Evolutionary conservation across 306 rosid species (phyloP).

Genomic region (Dalbergia oliveri): DNA sequence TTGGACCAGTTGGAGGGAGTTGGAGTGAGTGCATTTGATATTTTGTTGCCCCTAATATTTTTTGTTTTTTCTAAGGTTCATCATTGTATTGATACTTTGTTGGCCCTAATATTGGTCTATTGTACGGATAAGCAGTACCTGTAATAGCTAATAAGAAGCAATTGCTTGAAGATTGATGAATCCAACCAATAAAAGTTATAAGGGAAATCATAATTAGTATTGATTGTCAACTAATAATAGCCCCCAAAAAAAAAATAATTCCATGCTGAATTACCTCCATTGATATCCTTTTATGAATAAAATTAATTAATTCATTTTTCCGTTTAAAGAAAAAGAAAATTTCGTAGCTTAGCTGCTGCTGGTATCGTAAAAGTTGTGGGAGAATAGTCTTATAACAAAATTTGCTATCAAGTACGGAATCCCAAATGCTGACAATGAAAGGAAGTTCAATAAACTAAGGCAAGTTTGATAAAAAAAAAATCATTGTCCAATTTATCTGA

Average conservation of each 20-base stretch:
- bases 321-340: slow-evolving; percentile 60
- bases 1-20: too few species aligned
- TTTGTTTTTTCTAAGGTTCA: too few species aligned
- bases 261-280: background rate
- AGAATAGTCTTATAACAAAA: slow-evolving; percentile 78
- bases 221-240: background rate
- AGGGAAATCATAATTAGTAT: slow-evolving; percentile 16
- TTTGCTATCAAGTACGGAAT: slow-evolving; percentile 81
- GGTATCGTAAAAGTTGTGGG: slow-evolving; percentile 84
- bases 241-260: background rate
- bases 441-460: slow-evolving; percentile 82
- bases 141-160: slow-evolving; percentile 1
- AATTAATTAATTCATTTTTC: slow-evolving; percentile 30
- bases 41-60: too few species aligned
- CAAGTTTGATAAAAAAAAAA: slow-evolving; percentile 51
- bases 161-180: slow-evolving; percentile 14
- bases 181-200: background rate
- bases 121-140: slow-evolving; percentile 13
- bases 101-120: background rate
- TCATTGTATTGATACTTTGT: background rate
- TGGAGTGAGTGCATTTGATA: too few species aligned
- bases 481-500: slow-evolving; percentile 9
- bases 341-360: slow-evolving; percentile 76
- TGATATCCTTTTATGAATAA: slow-evolving; percentile 30
- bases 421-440: slow-evolving; percentile 75